phyloP scores from a whole-genome alignment of 2,329 filamentous ascomycete genomes.

The Fusarium acutatum region DNA sequence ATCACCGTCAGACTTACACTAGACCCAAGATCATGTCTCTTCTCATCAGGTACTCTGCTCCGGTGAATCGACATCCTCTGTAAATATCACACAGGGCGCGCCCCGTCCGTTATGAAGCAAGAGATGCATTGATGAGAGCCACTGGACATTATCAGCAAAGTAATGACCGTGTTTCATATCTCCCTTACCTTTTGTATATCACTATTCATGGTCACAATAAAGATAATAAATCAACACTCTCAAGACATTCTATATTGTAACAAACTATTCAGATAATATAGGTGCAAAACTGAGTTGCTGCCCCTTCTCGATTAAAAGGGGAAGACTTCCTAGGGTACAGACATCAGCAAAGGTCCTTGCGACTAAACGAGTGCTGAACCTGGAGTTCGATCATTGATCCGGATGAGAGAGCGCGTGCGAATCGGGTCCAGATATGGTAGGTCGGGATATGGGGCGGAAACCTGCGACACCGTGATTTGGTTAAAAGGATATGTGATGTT shows the following conservation, averaged over 20 bases:
- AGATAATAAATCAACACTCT: not conserved
- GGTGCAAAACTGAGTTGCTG: constrained; percentile 29
- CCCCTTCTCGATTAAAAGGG: constrained; percentile 26
- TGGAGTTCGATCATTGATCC: constrained; percentile 32
- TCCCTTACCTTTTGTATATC: not conserved
- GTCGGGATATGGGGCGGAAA: constrained; percentile 23
- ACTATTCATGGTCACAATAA: constrained; percentile 4
- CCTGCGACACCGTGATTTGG: constrained; percentile 40
- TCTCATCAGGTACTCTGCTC: not conserved
- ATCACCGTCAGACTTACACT: not conserved
- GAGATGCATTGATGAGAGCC: not conserved
- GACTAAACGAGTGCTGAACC: constrained; percentile 43
- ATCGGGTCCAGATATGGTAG: constrained; percentile 24
- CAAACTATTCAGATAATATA: constrained; percentile 33
- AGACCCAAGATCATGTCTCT: not conserved
- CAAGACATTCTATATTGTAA: constrained; percentile 32
- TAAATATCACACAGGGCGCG: not conserved
- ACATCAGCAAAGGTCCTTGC: constrained; percentile 41
- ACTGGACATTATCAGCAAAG: constrained; percentile 16
- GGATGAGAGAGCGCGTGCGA: constrained; percentile 9
- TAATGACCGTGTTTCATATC: not conserved
- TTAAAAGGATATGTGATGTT: constrained; percentile 37
- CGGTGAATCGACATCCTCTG: not conserved
- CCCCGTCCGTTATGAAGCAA: not conserved
- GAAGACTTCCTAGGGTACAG: constrained; percentile 43